Evolutionary conservation across 2,329 filamentous ascomycete species (phyloP), one percentile per base, ranked within the genome.

Genomic region (Talaromyces sp.): DNA sequence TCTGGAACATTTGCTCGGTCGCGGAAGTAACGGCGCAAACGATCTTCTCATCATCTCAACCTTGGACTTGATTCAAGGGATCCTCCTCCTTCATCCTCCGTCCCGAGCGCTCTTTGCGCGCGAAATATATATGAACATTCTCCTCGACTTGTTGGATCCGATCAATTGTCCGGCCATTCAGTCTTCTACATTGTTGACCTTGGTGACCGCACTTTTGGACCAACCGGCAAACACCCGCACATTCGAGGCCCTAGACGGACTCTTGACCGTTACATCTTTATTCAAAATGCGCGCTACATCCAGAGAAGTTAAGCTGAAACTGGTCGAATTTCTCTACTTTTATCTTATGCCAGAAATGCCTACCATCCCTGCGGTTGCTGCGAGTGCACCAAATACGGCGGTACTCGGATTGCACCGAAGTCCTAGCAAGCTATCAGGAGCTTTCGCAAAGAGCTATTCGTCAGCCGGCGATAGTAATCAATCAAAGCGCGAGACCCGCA

Each of bases 311-410:
- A 97, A 97, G 81, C 86, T 97, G 74, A 95, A 96, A 78, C 87
- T 96, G n/a, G 89, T 97, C 71, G 95, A 98, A 78, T 98, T 98
- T 75, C 82, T 99, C 61, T 98, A 98, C 83, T 98, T 98, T 79
- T 99, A 98, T 78, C 89, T 99, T 71, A 97, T 98, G 90, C 93
- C 94, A 60, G 95, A 99, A 80, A 87, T 86, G 0, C 88, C 82
- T 19, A 63, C 38, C 5, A 63, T 71, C 47, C 65, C 72, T 11
- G 25, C 70, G 58, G 31, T 70, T 67, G 40, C 69, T 7, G 72
- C 73, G 13, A 77, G 75, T 25, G 74, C 76, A 1, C 74, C 78
- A 0, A 80, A 78, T 66, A 77, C 78, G 1, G 79, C 77, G 5
- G 72, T 77, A 4, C 69, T 73, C 10, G 82, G 88, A 73, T 78